These are phyloP conservation scores for Suhomyces prunicola DNA, from an alignment of 805 yeast genomes.

Conservation along the genomic window DNA sequence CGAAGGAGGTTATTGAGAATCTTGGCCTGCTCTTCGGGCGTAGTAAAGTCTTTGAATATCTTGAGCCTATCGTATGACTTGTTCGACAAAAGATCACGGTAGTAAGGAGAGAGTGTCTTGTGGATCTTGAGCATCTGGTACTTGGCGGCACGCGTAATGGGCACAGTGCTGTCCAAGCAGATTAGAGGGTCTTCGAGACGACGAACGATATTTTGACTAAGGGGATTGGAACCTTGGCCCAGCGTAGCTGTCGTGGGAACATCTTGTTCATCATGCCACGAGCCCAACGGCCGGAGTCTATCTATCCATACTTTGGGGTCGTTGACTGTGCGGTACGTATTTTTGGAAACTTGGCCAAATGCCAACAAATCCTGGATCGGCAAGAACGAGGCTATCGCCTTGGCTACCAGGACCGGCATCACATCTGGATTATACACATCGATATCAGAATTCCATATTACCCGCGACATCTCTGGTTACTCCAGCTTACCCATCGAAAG, in stretches of 20 bases:
- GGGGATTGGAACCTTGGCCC: neutral
- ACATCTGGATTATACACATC: constrained; percentile 38
- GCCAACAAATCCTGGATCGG: constrained; percentile 36
- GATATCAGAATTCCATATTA: constrained; percentile 45
- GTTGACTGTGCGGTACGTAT: constrained; percentile 36
- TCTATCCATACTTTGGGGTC: constrained; percentile 40
- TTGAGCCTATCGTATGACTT: constrained; percentile 40
- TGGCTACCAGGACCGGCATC: constrained; percentile 39
- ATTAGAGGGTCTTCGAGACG: constrained; percentile 27
- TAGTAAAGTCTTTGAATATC: constrained; percentile 44
- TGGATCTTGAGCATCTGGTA: constrained; percentile 39
- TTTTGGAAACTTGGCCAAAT: constrained; percentile 37
- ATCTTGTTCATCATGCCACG: constrained; percentile 29
- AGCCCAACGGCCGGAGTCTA: constrained; percentile 31
- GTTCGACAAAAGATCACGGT: constrained; percentile 43
- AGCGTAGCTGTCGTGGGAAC: neutral
- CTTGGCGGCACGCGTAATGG: constrained; percentile 30
- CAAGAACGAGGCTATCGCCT: constrained; percentile 30
- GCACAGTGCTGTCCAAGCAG: constrained; percentile 30
- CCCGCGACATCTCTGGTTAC: constrained; percentile 36
- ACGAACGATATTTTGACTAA: neutral
- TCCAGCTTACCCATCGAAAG: neutral
- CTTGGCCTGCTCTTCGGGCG: constrained; percentile 52
- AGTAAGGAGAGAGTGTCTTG: constrained; percentile 39
- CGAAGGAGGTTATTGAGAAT: constrained; percentile 39